Evolutionary conservation across 768 basidiomycete species (phyloP).

Genomic region (Xanthoconium stramineum): DNA sequence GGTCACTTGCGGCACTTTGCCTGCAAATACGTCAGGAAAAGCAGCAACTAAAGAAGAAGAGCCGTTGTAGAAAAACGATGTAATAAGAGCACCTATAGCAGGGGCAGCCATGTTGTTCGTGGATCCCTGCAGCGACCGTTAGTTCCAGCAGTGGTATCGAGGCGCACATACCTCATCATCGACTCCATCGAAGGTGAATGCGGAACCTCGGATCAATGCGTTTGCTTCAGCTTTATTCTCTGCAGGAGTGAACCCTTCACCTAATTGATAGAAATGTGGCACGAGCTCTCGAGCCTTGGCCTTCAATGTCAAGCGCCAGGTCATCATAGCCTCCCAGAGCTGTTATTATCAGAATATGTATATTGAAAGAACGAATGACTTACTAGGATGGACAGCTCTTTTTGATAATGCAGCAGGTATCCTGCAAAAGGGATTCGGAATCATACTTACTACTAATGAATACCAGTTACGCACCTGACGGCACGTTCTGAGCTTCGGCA

Average conservation of each 20-base stretch:
- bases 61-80: not conserved
- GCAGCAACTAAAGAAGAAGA: not conserved
- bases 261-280: not conserved
- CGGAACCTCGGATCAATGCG: not conserved
- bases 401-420: not conserved
- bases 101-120: not conserved
- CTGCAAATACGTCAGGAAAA: not conserved
- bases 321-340: not conserved
- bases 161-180: not conserved
- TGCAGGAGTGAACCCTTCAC: not conserved
- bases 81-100: not conserved
- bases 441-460: not conserved
- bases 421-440: not conserved
- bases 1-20: not conserved
- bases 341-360: not conserved
- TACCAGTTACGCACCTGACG: not conserved
- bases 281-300: not conserved
- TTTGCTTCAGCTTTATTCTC: not conserved
- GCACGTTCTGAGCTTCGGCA: not conserved
- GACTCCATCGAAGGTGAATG: not conserved
- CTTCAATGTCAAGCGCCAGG: not conserved
- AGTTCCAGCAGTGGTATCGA: not conserved
- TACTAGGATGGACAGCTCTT: not conserved
- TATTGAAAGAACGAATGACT: not conserved
- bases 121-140: not conserved